Base-by-base conservation (phyloP, 1,284 basidiomycete species). In the Athelia psychrophila region DNA sequence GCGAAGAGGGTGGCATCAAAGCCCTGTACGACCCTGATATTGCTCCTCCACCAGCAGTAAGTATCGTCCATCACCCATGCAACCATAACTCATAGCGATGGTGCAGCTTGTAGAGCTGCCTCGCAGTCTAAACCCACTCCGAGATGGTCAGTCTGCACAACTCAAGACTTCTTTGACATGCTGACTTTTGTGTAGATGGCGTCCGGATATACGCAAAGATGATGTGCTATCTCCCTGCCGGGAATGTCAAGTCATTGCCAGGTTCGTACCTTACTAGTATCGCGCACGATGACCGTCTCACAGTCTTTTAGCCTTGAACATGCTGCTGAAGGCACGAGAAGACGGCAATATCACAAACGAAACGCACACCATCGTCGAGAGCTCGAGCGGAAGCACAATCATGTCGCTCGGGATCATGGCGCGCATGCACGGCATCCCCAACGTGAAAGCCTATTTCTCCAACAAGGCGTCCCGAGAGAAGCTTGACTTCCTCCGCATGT, bases 151-250 rank as follows among this genome's bases (percentile, higher is more conserved):
- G 27, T 30, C 27, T n/a, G n/a, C 27, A 6, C 27, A 30, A 30
- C 6, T 13, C 27, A 30, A 30, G 13, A 5, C 27, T 30, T 5
- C 13, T 6, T 30, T 13, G 13, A 6, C 27, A 30, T 30, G 35
- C n/a, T 33, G 20, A 19, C 30, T 30, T 19, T 40, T 49, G 18
- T 33, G 20, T n/a, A n/a, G n/a, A 36, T 18, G 30, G 33, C 19
- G 48, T 49, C n/a, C 2, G 48, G 12, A 38, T 49, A 16, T 49
- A 36, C 35, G 48, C 48, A 16, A 49, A 49, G 24, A 49, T 49
- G 48, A 19, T 49, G 18, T 35, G 27, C 24, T 35, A 35, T 18
- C 23, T 32, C n/a, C 48, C 48, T 2, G 30, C 48, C 15, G 35
- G 27, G 3, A 49, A 49, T 36, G 48, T 49, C 35, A 49, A 49